These are phyloP conservation scores for Hypomyces perniciosus DNA, from an alignment of 2,329 filamentous ascomycete species.

Conservation along the genomic window DNA sequence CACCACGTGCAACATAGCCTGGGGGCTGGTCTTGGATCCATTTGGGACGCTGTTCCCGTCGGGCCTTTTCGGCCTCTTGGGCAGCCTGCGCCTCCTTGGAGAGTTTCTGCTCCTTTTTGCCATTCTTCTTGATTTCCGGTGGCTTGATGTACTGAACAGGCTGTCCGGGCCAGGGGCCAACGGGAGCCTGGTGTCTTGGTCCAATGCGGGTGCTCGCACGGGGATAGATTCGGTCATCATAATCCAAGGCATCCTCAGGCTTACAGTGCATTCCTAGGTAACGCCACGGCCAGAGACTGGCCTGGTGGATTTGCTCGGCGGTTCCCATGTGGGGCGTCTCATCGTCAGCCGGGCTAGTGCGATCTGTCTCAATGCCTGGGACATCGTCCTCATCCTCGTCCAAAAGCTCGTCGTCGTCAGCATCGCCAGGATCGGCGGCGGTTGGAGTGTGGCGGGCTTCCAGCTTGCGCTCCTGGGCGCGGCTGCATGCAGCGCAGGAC, in stretches of 20 bases:
- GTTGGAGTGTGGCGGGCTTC: slow-evolving; percentile 84
- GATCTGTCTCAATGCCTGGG: slow-evolving; percentile 49
- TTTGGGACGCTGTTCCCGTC: slow-evolving; percentile 76
- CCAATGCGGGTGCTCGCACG: slow-evolving; percentile 89
- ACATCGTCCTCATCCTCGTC: slow-evolving; percentile 68
- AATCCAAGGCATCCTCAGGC: slow-evolving; percentile 90
- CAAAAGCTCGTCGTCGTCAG: slow-evolving; percentile 56
- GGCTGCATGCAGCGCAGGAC: slow-evolving; percentile 93
- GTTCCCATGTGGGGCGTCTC: slow-evolving; percentile 56
- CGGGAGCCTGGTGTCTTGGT: slow-evolving; percentile 83
- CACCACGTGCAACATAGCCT: slow-evolving; percentile 79
- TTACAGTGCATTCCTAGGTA: slow-evolving; percentile 95
- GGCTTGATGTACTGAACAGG: slow-evolving; percentile 89
- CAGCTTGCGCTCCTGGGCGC: slow-evolving; percentile 87
- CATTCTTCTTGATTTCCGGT: slow-evolving; percentile 74
- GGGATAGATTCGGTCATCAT: slow-evolving; percentile 95
- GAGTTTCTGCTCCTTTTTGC: slow-evolving; percentile 70
- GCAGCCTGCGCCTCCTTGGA: slow-evolving; percentile 75
- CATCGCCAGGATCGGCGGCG: slow-evolving; percentile 60
- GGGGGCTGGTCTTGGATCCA: slow-evolving; percentile 89
- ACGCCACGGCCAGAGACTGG: slow-evolving; percentile 91
- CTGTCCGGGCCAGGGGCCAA: slow-evolving; percentile 77
- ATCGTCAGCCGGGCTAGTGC: slow-evolving; percentile 58
- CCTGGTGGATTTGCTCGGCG: slow-evolving; percentile 83
- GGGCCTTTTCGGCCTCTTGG: slow-evolving; percentile 73